Evolutionary conservation across 345 rosid species (phyloP).

Genomic region (Eucalyptus pumila): DNA sequence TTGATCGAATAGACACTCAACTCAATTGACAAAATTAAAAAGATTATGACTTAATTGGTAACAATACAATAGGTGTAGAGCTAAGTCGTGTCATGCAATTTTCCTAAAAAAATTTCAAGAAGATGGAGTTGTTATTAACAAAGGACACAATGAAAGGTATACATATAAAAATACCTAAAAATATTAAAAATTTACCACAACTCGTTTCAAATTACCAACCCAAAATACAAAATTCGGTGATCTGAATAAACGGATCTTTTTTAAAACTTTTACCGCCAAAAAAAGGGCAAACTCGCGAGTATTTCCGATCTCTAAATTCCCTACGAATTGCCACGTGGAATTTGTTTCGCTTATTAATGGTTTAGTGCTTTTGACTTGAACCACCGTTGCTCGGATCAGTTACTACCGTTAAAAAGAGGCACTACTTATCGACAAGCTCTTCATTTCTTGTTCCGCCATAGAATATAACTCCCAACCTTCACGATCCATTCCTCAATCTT

Average conservation of each 20-base stretch:
- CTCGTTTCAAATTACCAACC: neutral
- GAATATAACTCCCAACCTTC: neutral
- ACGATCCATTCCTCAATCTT: neutral
- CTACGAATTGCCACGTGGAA: neutral
- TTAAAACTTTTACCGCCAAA: neutral
- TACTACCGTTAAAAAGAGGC: neutral
- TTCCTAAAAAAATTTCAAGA: neutral
- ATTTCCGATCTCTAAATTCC: neutral
- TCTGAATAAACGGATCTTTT: neutral
- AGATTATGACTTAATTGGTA: fast-evolving
- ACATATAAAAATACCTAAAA: neutral
- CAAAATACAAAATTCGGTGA: neutral
- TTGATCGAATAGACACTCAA: fast-evolving
- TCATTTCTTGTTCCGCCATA: neutral
- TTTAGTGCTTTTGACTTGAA: neutral
- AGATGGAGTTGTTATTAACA: neutral
- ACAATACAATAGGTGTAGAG: fast-evolving
- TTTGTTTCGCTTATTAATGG: neutral
- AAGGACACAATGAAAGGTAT: neutral
- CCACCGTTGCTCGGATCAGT: neutral
- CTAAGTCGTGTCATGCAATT: neutral
- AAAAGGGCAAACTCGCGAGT: neutral
- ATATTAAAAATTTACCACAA: neutral
- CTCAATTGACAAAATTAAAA: fast-evolving
- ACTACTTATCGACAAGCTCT: neutral